A percentile compares a stretch with the other conserved stretches of the same genome.
Conservation (phyloP, 805 yeast genomes). For the Yueomyces sp. region DNA sequence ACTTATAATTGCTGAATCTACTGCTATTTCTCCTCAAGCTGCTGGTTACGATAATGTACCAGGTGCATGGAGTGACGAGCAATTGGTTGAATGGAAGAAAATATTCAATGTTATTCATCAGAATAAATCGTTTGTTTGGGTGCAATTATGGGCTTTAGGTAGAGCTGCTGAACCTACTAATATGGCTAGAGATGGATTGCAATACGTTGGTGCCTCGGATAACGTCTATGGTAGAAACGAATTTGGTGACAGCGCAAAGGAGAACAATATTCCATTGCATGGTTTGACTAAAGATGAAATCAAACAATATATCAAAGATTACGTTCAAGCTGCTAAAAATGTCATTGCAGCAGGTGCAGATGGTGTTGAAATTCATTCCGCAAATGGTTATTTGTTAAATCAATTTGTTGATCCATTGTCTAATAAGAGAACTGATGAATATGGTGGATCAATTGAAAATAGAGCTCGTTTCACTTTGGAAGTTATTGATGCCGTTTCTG, state of each 20-base stretch:
- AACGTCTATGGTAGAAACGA: conserved; percentile 23
- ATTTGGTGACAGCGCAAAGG: conserved; percentile 22
- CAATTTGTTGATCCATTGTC: conserved; percentile 38
- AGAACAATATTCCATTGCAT: conserved; percentile 20
- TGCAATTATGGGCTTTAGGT: conserved; percentile 41
- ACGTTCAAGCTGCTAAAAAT: conserved; percentile 31
- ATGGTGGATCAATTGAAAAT: conserved; percentile 28
- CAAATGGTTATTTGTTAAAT: no score
- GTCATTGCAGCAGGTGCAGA: conserved; percentile 30
- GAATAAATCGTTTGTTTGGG: conserved; percentile 30
- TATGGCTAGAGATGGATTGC: conserved; percentile 25
- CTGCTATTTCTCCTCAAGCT: conserved; percentile 30
- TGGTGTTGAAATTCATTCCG: conserved; percentile 29
- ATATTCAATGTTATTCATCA: conserved; percentile 36
- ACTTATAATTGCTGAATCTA: conserved; percentile 49
- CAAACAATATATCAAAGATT: conserved; percentile 6
- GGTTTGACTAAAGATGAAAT: conserved; percentile 23
- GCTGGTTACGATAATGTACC: conserved; percentile 36
- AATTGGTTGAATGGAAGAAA: conserved; percentile 35
- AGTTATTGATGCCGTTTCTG: conserved; percentile 35
- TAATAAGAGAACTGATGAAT: conserved; percentile 36
- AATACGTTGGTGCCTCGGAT: conserved; percentile 29
- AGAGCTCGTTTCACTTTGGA: conserved; percentile 28
- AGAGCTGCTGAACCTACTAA: conserved; percentile 28
- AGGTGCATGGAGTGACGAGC: conserved; percentile 37